Conservation (phyloP, 2,329 filamentous ascomycete species). For the Phialocephala sp. region DNA sequence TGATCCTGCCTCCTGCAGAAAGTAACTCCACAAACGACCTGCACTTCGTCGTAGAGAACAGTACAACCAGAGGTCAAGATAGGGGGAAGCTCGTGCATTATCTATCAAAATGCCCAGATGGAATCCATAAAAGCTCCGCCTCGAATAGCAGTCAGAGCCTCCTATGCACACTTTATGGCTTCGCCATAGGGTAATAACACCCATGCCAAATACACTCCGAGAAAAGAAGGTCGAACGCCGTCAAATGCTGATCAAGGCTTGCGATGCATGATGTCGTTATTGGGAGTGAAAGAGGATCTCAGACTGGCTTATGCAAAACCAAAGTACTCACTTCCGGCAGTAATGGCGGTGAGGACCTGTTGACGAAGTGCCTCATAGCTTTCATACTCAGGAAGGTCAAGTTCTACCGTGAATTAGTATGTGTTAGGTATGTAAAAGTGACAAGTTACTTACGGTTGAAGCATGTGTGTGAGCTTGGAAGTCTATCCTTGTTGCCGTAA, state of each 20-base stretch:
- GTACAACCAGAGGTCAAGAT: slow-evolving; percentile 10
- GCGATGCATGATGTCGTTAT: slow-evolving; percentile 39
- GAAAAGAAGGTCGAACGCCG: slow-evolving; percentile 37
- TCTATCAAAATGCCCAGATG: slow-evolving; percentile 11
- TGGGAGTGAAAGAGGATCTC: slow-evolving; percentile 18
- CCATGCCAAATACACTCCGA: slow-evolving; percentile 33
- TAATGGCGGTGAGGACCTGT: slow-evolving; percentile 93
- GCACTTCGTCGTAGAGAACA: slow-evolving; percentile 43
- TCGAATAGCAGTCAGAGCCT: neutral
- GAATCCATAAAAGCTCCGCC: slow-evolving; percentile 8
- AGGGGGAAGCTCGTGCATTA: slow-evolving; percentile 5
- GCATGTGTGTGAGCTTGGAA: slow-evolving; percentile 97
- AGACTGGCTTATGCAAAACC: slow-evolving; percentile 77
- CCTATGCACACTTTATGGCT: slow-evolving; percentile 25
- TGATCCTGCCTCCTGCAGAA: slow-evolving; percentile 1
- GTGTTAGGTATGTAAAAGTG: neutral
- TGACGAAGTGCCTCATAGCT: slow-evolving; percentile 89
- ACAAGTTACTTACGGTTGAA: slow-evolving; percentile 83
- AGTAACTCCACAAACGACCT: slow-evolving; percentile 40
- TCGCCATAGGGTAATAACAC: slow-evolving; percentile 13
- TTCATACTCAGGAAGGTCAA: slow-evolving; percentile 97
- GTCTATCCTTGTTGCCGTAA: slow-evolving; percentile 92
- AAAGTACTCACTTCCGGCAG: slow-evolving; percentile 96
- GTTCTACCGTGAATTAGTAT: slow-evolving; percentile 63
- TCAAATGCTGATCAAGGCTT: slow-evolving; percentile 44